Percentiles rank a stretch among this genome's conserved stretches.
Evolutionary conservation across 1,284 basidiomycete genomes (phyloP).

Genomic region (Heliocybe sulcata): DNA sequence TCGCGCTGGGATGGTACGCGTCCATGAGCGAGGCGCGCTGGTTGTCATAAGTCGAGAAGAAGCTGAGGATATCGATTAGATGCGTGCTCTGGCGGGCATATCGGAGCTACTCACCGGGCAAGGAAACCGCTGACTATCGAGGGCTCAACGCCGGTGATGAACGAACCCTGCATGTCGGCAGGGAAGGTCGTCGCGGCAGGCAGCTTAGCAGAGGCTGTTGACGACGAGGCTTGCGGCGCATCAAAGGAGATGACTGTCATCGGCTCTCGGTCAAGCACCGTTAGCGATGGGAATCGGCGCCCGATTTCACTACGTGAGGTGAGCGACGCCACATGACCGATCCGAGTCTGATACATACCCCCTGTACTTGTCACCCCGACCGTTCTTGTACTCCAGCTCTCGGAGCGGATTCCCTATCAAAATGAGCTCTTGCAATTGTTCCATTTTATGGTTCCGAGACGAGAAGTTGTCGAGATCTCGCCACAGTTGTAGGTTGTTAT

Average conservation of each 20-base stretch:
- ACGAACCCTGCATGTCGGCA: constrained; percentile 62
- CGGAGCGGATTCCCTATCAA: constrained; percentile 77
- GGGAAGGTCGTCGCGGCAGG: constrained; percentile 64
- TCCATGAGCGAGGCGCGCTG: constrained; percentile 63
- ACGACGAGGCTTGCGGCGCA: constrained; percentile 37
- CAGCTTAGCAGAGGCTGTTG: constrained; percentile 25
- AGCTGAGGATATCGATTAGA: constrained; percentile 37
- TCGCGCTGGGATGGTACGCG: constrained; percentile 79
- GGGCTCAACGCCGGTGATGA: constrained; percentile 70
- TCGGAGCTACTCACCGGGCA: constrained; percentile 44
- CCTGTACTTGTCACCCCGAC: constrained; percentile 52
- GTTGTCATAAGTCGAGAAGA: constrained; percentile 80
- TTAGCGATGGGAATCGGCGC: constrained; percentile 61
- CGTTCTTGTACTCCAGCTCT: constrained; percentile 50
- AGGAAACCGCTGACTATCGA: constrained; percentile 71
- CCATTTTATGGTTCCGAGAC: constrained; percentile 50
- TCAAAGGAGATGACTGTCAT: constrained; percentile 71
- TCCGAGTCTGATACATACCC: constrained; percentile 33
- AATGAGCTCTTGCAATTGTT: constrained; percentile 68
- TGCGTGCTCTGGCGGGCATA: constrained; percentile 10
- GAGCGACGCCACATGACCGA: constrained; percentile 2
- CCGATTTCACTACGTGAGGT: constrained; percentile 53
- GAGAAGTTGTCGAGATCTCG: constrained; percentile 63
- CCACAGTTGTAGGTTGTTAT: constrained; percentile 60
- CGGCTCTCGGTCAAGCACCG: constrained; percentile 71